A percentile compares a stretch with the other conserved stretches of the same genome.
Conservation (phyloP, 164 flowering plant genomes). For the Vitis rotundifolia region DNA sequence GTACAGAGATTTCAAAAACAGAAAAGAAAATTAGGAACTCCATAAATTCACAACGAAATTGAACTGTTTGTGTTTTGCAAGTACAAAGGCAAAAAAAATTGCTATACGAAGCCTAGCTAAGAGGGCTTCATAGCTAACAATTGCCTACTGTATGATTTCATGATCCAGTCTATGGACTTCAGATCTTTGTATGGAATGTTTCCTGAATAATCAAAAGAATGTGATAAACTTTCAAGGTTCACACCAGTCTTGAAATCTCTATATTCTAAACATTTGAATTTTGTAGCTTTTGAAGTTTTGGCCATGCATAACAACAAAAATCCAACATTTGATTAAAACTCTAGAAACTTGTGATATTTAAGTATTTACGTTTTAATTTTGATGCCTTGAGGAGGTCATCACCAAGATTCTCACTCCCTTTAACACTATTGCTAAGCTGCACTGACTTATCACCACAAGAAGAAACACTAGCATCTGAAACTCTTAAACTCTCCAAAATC, state of each 20-base stretch:
- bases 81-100: neutral
- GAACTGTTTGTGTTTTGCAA: neutral
- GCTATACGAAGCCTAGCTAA: neutral
- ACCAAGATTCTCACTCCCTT: slow-evolving; percentile 35
- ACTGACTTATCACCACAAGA: slow-evolving; percentile 17
- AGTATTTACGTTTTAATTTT: too few relatives aligned
- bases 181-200: neutral
- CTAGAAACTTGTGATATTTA: too few relatives aligned
- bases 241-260: neutral
- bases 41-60: neutral
- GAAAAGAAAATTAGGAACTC: neutral
- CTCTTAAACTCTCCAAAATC: slow-evolving; percentile 13
- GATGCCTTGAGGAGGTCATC: slow-evolving; percentile 45
- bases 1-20: neutral
- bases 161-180: neutral
- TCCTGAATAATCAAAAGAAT: too few relatives aligned
- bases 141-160: neutral
- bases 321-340: neutral
- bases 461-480: slow-evolving; percentile 4
- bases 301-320: neutral
- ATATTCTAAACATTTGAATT: neutral
- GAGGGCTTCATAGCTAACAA: neutral
- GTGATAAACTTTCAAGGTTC: too few relatives aligned
- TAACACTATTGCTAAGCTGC: slow-evolving; percentile 15
- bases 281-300: neutral